Base-by-base conservation (phyloP, 805 yeast genomes). In the Jamesozyma gamospora region DNA sequence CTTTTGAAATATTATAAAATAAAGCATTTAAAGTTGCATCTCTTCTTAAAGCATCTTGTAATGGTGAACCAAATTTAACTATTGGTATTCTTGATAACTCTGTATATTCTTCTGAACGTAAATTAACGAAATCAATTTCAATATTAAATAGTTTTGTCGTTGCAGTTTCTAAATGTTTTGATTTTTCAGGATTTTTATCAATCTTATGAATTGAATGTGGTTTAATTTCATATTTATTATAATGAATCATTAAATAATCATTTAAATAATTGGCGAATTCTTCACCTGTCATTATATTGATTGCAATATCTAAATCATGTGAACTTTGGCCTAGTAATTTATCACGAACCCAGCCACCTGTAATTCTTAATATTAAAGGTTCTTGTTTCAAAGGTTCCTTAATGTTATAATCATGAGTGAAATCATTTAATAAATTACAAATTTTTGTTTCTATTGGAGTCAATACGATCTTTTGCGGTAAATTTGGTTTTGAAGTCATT, bases 261-360 rank as follows among this genome's bases (percentile, higher is more conserved):
- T 73, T 71, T 45, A 92, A 63, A 12, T 72, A 72, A 26, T 67
- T 66, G 1, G 95, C 96, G 63, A 92, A 90, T 27, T 77, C 77
- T 52, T 82, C 87, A 0, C 99, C 99, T 0, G 94, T 75, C 53
- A 85, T 63, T 40, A 69, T 69, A 59, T 92, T 87, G 35, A 92
- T 76, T 6, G 96, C 96, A 35, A 92, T 84, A 52, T 92, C 99
- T 25, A 92, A 67, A 58, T 92, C 99, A 54, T 90, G 78, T 32
- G 90, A 79, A 17, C 75, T 76, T 35, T 71, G 70, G 0, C 95
- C 94, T 25, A 92, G 65, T 24, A 92, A 65, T 62, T 92, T 92
- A 60, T 92, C 98, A 50, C 98, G 72, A 2, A 92, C 98, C 98
- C 98, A 90, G 0, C 98, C 98, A 28, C 98, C 98, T 0, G 96